These are phyloP conservation scores for Perkinsus marinus DNA, from an alignment of 169 alveolate genomes.

Conservation along the genomic window DNA sequence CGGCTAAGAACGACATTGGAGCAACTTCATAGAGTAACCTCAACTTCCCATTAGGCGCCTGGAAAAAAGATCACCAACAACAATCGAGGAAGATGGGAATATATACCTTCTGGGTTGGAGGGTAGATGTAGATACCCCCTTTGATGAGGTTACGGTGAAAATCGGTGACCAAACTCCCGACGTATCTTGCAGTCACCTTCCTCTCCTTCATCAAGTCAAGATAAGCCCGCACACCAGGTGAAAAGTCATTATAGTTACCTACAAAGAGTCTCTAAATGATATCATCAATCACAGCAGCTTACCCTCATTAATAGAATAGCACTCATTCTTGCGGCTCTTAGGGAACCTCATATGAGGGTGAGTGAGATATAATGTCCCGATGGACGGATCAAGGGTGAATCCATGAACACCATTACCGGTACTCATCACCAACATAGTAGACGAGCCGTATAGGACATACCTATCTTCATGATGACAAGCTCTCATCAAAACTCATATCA, in stretches of 20 bases:
- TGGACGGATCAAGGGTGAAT: conserved; percentile 42
- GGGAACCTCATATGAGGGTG: conserved; percentile 37
- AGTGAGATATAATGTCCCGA: conserved; percentile 40
- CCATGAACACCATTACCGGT: conserved; percentile 35
- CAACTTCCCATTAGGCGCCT: conserved; percentile 41
- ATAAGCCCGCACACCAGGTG: not conserved
- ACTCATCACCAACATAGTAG: conserved; percentile 33
- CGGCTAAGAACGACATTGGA: conserved; percentile 56
- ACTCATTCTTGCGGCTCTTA: not conserved
- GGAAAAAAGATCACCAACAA: not conserved
- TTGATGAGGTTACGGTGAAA: conserved; percentile 46
- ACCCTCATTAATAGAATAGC: conserved; percentile 49
- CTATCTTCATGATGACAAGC: conserved; percentile 40
- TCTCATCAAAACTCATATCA: not conserved
- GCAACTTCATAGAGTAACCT: conserved; percentile 56
- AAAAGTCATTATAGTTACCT: not conserved
- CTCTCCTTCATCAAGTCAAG: not conserved
- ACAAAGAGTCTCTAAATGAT: not conserved
- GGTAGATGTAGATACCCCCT: conserved; percentile 53
- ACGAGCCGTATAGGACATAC: conserved; percentile 44
- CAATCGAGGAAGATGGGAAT: not conserved
- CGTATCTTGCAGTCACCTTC: conserved; percentile 23
- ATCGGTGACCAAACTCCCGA: conserved; percentile 51
- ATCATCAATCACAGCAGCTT: conserved; percentile 7
- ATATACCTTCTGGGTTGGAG: conserved; percentile 36